These are phyloP conservation scores for Yamadazyma atlantica DNA, from an alignment of 1,139 yeast species.

Conservation along the genomic window DNA sequence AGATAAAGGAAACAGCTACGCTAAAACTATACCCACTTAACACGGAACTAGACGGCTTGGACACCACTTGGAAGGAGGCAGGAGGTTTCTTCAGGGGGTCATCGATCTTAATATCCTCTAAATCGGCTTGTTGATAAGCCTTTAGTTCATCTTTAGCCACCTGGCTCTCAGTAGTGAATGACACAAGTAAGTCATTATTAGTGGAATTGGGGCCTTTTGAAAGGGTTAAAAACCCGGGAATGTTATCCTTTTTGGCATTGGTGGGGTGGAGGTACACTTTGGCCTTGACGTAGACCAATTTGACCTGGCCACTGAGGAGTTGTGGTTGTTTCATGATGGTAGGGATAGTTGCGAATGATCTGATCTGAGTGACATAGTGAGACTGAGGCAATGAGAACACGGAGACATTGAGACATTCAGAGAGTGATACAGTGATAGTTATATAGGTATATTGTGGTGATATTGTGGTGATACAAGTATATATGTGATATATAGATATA, in stretches of 20 bases:
- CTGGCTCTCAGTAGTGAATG: slow-evolving; percentile 76
- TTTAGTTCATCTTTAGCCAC: slow-evolving; percentile 47
- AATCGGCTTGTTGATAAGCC: slow-evolving; percentile 53
- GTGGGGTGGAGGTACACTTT: slow-evolving; percentile 85
- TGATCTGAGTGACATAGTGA: too few species aligned
- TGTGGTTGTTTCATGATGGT: slow-evolving; percentile 8
- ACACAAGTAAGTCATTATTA: slow-evolving; percentile 59
- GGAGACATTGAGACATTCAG: too few species aligned
- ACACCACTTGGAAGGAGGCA: slow-evolving; percentile 13
- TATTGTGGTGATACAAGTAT: too few species aligned
- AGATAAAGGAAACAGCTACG: slow-evolving; percentile 58
- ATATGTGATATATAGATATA: too few species aligned
- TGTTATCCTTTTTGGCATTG: slow-evolving; percentile 67
- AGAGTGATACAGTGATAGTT: too few species aligned
- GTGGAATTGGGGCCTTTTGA: slow-evolving; percentile 54
- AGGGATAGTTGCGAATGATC: too few species aligned
- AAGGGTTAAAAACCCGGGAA: slow-evolving; percentile 72
- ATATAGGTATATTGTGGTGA: too few species aligned
- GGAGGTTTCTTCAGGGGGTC: slow-evolving; percentile 17
- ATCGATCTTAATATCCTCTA: slow-evolving; percentile 30
- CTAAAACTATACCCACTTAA: slow-evolving; percentile 67
- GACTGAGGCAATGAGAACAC: too few species aligned
- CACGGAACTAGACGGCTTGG: slow-evolving; percentile 47
- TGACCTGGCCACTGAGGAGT: slow-evolving; percentile 28
- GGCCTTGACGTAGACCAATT: slow-evolving; percentile 56